Evolutionary conservation across 176 grass and related monocot genomes (phyloP).

Genomic region (Elaeis guineensis): DNA sequence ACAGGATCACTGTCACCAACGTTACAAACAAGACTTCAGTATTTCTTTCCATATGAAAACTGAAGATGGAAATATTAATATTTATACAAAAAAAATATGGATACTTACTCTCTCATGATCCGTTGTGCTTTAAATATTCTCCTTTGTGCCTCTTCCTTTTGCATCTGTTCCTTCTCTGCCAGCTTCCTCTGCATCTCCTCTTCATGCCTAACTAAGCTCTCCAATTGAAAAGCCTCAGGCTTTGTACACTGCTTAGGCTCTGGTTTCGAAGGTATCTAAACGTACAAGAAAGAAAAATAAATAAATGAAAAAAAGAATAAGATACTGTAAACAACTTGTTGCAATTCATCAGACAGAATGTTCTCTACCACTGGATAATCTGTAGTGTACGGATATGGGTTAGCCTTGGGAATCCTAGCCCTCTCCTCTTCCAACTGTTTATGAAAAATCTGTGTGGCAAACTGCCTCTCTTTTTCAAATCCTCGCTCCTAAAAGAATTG

Average conservation of each 20-base stretch:
- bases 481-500: slow-evolving; percentile 65
- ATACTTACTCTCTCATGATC: slow-evolving; percentile 63
- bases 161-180: slow-evolving; percentile 54
- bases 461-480: slow-evolving; percentile 58
- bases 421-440: slow-evolving; percentile 75
- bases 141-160: slow-evolving; percentile 53
- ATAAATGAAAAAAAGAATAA: slow-evolving; percentile 1
- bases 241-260: slow-evolving; percentile 84
- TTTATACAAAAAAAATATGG: no score
- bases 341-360: neutral
- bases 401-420: slow-evolving; percentile 67
- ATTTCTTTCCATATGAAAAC: neutral
- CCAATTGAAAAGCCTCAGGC: slow-evolving; percentile 72
- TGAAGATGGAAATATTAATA: no score
- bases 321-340: neutral
- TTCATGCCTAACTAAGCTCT: slow-evolving; percentile 82
- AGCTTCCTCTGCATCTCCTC: slow-evolving; percentile 52
- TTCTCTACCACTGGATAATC: slow-evolving; percentile 76
- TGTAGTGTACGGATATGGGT: slow-evolving; percentile 84
- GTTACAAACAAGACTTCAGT: slow-evolving; percentile 11
- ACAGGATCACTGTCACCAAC: slow-evolving; percentile 57
- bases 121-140: slow-evolving; percentile 71
- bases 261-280: slow-evolving; percentile 75
- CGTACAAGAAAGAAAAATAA: slow-evolving; percentile 12
- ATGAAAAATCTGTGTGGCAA: slow-evolving; percentile 42